Evolutionary conservation across 1,284 basidiomycete genomes (phyloP), one percentile per base, ranked within the genome.

Genomic region (Rhodotorula sp.): DNA sequence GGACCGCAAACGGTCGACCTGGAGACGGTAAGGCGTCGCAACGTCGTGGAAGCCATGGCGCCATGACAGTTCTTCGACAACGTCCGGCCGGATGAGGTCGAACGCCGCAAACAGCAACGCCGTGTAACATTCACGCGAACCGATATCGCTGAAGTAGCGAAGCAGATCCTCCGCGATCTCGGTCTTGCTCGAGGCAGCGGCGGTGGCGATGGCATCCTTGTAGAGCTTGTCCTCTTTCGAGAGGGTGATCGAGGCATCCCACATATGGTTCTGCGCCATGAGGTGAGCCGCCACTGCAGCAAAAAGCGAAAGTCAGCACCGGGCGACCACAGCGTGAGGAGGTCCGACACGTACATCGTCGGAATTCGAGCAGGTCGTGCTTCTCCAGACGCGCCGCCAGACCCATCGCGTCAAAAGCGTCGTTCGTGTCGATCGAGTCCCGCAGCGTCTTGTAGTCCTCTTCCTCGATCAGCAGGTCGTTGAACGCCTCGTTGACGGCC

Each of bases 391-490:
- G 86, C 76, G 87, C 86, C 4, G 96, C 95, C 39, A 99, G 87
- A 58, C 84, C 86, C 74, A 94, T 88, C 72, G 92, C 92, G 82
- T 99, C 92, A 84, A 97, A 99, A 82, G 96, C 97, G 82, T 98
- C 94, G 78, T 95, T 94, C 80, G 92, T 93, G 81, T 98, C 94
- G 73, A 99, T 93, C 30, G 91, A 94, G 79, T 93, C 93, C 20
- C 96, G 89, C 15, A 99, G 86, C 1, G 94, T 97, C 81, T 95
- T 93, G 83, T 93, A 94, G 81, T 99, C 95, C 81, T 99, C 96
- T 81, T 99, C 96, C 81, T 99, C 96, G 73, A 99, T 98, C 65
- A 99, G 84, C 46, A 99, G 83, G 77, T 94, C 91, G 79, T 98
- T 96, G 84, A 95, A 97, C 7, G 94, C 94, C 75, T 96, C 93